phyloP scores from a whole-genome alignment of 1,139 yeast species.

The Blastobotrys aristatus region DNA sequence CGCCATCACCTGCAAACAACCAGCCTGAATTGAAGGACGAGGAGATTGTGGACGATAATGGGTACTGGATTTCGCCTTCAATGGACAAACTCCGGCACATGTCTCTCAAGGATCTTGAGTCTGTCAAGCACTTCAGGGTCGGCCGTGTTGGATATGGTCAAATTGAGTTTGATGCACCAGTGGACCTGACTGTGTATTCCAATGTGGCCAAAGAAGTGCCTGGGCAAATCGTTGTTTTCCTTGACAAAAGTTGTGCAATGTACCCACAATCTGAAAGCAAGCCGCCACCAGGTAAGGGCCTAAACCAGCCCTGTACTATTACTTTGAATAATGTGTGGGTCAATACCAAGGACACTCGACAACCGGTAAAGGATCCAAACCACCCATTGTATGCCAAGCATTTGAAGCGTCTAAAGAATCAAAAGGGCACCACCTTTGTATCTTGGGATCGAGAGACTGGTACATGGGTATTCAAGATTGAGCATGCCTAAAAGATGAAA shows the following conservation, averaged over 20 bases:
- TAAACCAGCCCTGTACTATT: slow-evolving; percentile 70
- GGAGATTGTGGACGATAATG: slow-evolving; percentile 51
- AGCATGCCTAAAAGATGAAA: neutral
- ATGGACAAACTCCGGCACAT: slow-evolving; percentile 54
- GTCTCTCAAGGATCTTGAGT: slow-evolving; percentile 58
- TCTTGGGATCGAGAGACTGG: slow-evolving; percentile 79
- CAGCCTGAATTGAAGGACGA: slow-evolving; percentile 30
- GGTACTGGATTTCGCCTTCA: slow-evolving; percentile 86
- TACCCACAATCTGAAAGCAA: slow-evolving; percentile 65
- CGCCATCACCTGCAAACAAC: slow-evolving; percentile 12
- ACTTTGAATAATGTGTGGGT: slow-evolving; percentile 80
- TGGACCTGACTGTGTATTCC: slow-evolving; percentile 66
- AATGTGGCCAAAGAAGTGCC: slow-evolving; percentile 52
- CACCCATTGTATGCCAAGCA: slow-evolving; percentile 69
- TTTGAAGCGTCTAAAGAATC: slow-evolving; percentile 57
- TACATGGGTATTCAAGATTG: slow-evolving; percentile 66
- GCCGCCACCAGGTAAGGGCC: slow-evolving; percentile 76
- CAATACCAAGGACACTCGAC: slow-evolving; percentile 60
- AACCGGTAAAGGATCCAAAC: slow-evolving; percentile 72
- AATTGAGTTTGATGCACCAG: slow-evolving; percentile 71
- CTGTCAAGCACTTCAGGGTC: slow-evolving; percentile 61
- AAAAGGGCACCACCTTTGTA: slow-evolving; percentile 58
- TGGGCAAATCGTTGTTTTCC: slow-evolving; percentile 60
- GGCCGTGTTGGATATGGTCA: slow-evolving; percentile 80
- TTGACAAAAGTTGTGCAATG: slow-evolving; percentile 56